Conservation (phyloP, 2,329 filamentous ascomycete genomes). For the Ceratocystis huliohia region DNA sequence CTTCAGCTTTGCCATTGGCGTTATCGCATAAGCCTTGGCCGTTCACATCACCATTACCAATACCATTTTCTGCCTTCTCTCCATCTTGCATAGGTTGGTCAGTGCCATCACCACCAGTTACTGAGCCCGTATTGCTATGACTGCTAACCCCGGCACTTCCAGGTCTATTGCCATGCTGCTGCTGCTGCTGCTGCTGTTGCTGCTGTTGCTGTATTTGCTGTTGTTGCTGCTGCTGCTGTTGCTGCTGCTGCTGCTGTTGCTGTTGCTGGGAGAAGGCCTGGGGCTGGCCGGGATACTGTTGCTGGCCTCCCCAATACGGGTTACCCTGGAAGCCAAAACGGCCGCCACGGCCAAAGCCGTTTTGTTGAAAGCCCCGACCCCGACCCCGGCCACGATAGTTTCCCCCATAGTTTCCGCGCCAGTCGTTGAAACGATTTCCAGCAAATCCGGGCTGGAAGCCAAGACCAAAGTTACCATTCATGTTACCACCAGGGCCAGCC, state of each 20-base stretch:
- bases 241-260: conserved; percentile 17
- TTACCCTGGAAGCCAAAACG: conserved; percentile 25
- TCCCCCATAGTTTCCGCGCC: conserved; percentile 17
- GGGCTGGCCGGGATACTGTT: conserved; percentile 25
- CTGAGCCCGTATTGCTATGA: conserved; percentile 17
- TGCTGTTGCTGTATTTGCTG: conserved; percentile 22
- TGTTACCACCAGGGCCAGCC: neutral
- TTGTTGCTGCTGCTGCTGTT: conserved; percentile 18
- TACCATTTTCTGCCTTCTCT: conserved; percentile 7
- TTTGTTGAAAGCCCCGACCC: conserved; percentile 18
- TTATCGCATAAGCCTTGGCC: conserved; percentile 8
- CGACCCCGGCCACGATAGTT: conserved; percentile 18
- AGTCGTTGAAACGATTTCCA: conserved; percentile 20
- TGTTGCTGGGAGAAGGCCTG: conserved; percentile 26
- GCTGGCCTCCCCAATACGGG: conserved; percentile 22
- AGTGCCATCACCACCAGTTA: conserved; percentile 13
- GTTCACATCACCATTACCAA: conserved; percentile 8
- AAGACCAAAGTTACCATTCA: conserved; percentile 11
- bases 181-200: conserved; percentile 16
- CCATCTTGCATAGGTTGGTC: conserved; percentile 22
- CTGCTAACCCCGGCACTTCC: conserved; percentile 2
- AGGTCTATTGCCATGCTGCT: conserved; percentile 3
- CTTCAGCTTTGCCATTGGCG: conserved; percentile 11
- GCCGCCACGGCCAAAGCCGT: conserved; percentile 20
- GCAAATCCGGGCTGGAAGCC: conserved; percentile 14